phyloP scores from a whole-genome alignment of 441 rosid species.

The Biscutella laevigata region DNA sequence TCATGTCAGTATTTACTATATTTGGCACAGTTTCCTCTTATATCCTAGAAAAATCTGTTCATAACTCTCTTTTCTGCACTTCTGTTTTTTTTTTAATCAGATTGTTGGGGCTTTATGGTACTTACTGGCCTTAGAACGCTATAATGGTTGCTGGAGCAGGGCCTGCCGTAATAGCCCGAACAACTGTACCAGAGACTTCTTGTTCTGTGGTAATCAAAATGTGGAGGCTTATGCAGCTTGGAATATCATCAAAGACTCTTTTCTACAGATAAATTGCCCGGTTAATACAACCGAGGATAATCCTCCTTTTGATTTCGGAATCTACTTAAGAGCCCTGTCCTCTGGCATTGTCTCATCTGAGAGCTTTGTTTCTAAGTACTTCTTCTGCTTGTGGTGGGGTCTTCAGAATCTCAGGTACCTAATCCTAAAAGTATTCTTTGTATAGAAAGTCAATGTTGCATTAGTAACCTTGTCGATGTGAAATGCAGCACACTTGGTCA shows the following conservation, averaged over 20 bases:
- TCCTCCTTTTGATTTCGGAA: slow-evolving; percentile 72
- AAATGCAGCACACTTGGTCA: slow-evolving; percentile 88
- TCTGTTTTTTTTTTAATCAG: slow-evolving; percentile 26
- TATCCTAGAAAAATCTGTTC: neutral
- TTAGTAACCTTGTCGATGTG: slow-evolving; percentile 11
- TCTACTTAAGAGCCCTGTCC: slow-evolving; percentile 52
- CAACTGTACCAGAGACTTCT: slow-evolving; percentile 37
- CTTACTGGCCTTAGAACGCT: slow-evolving; percentile 72
- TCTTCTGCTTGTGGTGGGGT: slow-evolving; percentile 98
- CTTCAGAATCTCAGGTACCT: slow-evolving; percentile 85
- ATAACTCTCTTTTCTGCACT: neutral
- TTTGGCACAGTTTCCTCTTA: neutral
- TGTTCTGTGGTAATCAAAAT: slow-evolving; percentile 65
- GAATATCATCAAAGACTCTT: slow-evolving; percentile 23
- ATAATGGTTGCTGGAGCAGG: slow-evolving; percentile 67
- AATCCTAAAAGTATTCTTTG: neutral
- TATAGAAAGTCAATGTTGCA: neutral
- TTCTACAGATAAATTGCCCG: slow-evolving; percentile 37
- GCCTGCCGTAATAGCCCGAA: slow-evolving; percentile 28
- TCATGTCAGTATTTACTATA: slow-evolving; percentile 56
- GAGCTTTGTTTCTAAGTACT: slow-evolving; percentile 66
- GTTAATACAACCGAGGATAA: slow-evolving; percentile 23
- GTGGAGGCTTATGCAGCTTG: slow-evolving; percentile 43
- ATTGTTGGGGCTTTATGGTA: slow-evolving; percentile 96
- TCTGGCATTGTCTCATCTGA: slow-evolving; percentile 65